Evolutionary conservation across 192 early-diverging fungal species (phyloP), one percentile per base, ranked within the genome.

Genomic region (Glomus cerebriforme): DNA sequence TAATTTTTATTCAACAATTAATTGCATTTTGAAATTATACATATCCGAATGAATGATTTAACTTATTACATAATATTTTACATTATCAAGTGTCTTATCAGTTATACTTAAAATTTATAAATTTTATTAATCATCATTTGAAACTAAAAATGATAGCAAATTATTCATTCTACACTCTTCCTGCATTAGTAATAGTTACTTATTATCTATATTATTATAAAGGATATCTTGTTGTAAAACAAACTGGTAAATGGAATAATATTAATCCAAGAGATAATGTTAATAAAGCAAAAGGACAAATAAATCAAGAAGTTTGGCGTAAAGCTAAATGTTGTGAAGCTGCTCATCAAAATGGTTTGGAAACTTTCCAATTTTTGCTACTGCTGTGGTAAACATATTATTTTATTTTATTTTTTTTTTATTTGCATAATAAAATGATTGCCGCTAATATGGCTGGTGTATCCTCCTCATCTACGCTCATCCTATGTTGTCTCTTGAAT

Each of bases 311-410:
- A 24, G 59, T 73, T 6, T 82, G 59, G 59, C 75, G 72, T 24
- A 82, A 79, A 80, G 84, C 84, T 45, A 85, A 85, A 77, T 79
- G 84, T 75, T 74, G 79, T 69, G 81, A 85, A 31, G 66, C 79
- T 49, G 84, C 84, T 49, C 84, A 85, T 54, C 22, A 26, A 54
- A 85, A 85, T 59, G 81, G 84, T 24, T 7, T 85, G 1, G 84
- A 85, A 66, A 79, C 81, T 26, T 77, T 15, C 80, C 81, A 37
- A 1, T 85, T 32, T 85, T 81, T 69, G 82, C 72, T 13, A 67
- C 64, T 19, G 79, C 84, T n/a, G 59, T 85, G 59, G 84, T 85
- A 81, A 82, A 81, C 81, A 34, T n/a, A n/a, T n/a, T 17, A 19
- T 66, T 29, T 34, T n/a, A n/a, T n/a, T n/a, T n/a, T n/a, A n/a